phyloP scores from a whole-genome alignment of 2,329 filamentous ascomycete genomes.

The Aspergillus jensenii region DNA sequence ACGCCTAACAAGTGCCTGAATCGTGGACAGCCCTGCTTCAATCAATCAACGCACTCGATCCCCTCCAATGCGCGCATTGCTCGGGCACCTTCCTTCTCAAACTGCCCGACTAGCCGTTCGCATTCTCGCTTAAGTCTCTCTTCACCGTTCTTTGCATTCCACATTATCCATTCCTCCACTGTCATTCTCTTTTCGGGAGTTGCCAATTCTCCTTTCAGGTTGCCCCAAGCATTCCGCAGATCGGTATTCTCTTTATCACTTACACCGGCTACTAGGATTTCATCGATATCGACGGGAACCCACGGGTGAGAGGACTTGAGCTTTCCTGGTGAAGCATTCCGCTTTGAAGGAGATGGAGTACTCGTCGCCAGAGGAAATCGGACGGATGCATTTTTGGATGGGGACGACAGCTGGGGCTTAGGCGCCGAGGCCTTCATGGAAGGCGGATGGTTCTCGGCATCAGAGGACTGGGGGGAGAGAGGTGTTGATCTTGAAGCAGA shows the following conservation, averaged over 20 bases:
- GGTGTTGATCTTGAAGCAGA: slow-evolving; percentile 50
- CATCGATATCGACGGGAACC: slow-evolving; percentile 74
- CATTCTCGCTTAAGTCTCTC: slow-evolving; percentile 76
- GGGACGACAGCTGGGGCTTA: slow-evolving; percentile 34
- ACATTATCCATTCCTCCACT: slow-evolving; percentile 87
- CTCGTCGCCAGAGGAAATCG: slow-evolving; percentile 45
- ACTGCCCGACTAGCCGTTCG: slow-evolving; percentile 76
- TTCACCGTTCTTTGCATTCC: slow-evolving; percentile 79
- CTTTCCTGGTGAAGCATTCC: slow-evolving; percentile 52
- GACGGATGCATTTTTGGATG: slow-evolving; percentile 36
- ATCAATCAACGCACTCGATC: slow-evolving; percentile 54
- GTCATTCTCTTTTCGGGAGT: slow-evolving; percentile 84
- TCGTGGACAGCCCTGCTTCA: slow-evolving; percentile 7
- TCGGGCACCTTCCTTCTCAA: slow-evolving; percentile 77
- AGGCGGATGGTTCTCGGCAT: slow-evolving; percentile 77
- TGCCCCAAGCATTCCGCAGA: slow-evolving; percentile 50
- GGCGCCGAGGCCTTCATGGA: slow-evolving; percentile 60
- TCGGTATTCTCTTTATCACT: slow-evolving; percentile 51
- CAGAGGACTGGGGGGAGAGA: slow-evolving; percentile 71
- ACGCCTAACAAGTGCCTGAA: slow-evolving; percentile 12
- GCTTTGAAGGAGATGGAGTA: slow-evolving; percentile 61
- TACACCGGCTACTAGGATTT: slow-evolving; percentile 46
- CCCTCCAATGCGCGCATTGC: slow-evolving; percentile 78
- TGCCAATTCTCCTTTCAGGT: slow-evolving; percentile 61
- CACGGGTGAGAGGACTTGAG: slow-evolving; percentile 63